Evolutionary conservation across 768 basidiomycete genomes (phyloP).

Genomic region (Amylocystis lapponica): DNA sequence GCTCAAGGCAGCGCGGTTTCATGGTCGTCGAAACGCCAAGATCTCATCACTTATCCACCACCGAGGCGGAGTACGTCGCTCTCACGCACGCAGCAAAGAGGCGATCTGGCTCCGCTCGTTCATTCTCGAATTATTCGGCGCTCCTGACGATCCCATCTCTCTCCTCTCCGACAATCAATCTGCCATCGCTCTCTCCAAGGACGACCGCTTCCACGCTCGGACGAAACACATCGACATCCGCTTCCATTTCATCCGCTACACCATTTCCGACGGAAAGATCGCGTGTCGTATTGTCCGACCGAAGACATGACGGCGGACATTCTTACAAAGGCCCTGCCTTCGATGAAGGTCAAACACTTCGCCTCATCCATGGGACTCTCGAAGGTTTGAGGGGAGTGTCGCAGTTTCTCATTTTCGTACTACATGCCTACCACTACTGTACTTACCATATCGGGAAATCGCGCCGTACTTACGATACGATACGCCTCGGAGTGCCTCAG

Average conservation of each 20-base stretch:
- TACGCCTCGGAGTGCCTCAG: too few relatives aligned
- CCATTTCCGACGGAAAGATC: neutral
- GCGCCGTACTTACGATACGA: too few relatives aligned
- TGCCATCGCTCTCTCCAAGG: slow-evolving; percentile 1
- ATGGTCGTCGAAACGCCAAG: slow-evolving; percentile 30
- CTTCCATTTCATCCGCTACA: slow-evolving; percentile 18
- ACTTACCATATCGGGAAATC: too few relatives aligned
- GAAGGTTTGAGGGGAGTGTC: slow-evolving; percentile 6
- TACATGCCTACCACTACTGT: too few relatives aligned
- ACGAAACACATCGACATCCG: slow-evolving; percentile 25
- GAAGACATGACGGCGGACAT: slow-evolving; percentile 26
- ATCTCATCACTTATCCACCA: slow-evolving; percentile 25
- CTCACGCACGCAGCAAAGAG: slow-evolving; percentile 21
- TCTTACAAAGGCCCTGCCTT: slow-evolving; percentile 26
- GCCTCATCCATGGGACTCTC: neutral
- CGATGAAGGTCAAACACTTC: slow-evolving; percentile 1
- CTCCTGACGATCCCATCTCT: neutral
- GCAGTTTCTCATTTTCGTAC: too few relatives aligned
- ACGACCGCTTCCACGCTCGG: neutral
- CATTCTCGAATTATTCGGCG: slow-evolving; percentile 9
- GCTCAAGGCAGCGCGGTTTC: slow-evolving; percentile 23
- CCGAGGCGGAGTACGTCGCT: slow-evolving; percentile 33
- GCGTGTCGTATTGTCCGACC: slow-evolving; percentile 23
- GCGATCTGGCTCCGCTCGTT: slow-evolving; percentile 22
- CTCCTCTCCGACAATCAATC: neutral